phyloP scores from a whole-genome alignment of 371 early-diverging fungal species.

The Apophysomyces trapeziformis region DNA sequence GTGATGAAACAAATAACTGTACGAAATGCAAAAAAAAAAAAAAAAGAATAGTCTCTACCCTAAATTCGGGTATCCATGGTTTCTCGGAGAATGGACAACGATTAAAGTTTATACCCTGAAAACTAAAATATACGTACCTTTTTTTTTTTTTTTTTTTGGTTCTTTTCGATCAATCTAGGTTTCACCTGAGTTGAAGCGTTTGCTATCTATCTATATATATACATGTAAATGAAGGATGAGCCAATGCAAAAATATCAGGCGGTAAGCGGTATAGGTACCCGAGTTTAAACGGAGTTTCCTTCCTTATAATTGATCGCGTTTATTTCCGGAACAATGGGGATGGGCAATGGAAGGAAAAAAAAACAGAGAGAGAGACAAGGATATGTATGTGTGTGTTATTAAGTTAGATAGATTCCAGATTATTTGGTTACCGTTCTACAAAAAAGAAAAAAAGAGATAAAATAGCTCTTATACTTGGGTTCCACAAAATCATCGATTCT shows the following conservation, averaged over 20 bases:
- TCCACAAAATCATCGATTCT: background rate
- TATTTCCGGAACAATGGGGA: constrained; percentile 9
- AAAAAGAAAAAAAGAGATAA: background rate
- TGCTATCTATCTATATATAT: no score
- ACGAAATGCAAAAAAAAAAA: background rate
- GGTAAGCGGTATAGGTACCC: constrained; percentile 4
- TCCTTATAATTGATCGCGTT: background rate
- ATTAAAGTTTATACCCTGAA: constrained; percentile 5
- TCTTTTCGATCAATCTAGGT: background rate
- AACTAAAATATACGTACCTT: background rate
- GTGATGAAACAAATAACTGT: constrained; percentile 7
- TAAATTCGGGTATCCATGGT: constrained; percentile 3
- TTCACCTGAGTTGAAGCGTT: constrained; percentile 1
- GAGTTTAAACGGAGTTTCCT: constrained; percentile 2
- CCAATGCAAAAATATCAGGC: background rate
- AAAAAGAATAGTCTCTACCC: background rate
- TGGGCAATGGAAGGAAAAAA: background rate
- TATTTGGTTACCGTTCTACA: background rate
- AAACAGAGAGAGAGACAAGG: no score
- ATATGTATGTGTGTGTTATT: no score
- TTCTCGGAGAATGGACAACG: background rate
- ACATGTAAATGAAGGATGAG: no score
- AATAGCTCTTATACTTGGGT: background rate
- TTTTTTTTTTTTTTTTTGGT: no score
- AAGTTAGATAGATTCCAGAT: no score